These are phyloP conservation scores for Penicillium pulvis DNA, from an alignment of 495 filamentous ascomycete genomes.

Conservation along the genomic window DNA sequence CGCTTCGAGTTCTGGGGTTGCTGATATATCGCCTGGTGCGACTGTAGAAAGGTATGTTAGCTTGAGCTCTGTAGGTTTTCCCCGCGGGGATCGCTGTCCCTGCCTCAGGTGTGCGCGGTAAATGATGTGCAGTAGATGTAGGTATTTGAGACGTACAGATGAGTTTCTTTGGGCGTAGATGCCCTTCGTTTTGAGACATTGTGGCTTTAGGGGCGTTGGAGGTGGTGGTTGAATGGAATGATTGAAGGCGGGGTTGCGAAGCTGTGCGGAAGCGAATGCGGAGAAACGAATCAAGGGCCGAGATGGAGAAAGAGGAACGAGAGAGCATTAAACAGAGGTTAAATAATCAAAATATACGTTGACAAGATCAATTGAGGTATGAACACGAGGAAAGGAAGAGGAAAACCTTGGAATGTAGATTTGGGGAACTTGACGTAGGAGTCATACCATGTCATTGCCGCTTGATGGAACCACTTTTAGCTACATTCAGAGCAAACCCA, in stretches of 20 bases:
- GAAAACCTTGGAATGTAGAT: not conserved
- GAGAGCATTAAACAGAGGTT: conserved; percentile 2
- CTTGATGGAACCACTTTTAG: too few species aligned
- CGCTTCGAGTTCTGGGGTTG: conserved; percentile 20
- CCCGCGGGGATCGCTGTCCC: conserved; percentile 4
- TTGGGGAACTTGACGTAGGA: not conserved
- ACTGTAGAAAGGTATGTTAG: conserved; percentile 32
- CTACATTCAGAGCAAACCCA: too few species aligned
- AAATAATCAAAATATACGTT: not conserved
- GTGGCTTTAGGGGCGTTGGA: conserved; percentile 2
- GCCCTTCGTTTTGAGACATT: conserved; percentile 22
- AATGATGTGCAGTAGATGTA: not conserved
- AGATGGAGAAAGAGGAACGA: not conserved
- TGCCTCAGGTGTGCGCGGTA: not conserved
- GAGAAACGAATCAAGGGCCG: conserved; percentile 25
- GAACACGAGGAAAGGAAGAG: not conserved
- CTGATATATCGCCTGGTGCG: conserved; percentile 46
- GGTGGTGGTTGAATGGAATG: conserved; percentile 15
- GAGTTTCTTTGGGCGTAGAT: conserved; percentile 44
- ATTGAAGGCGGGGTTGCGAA: conserved; percentile 23
- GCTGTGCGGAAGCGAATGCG: conserved; percentile 14
- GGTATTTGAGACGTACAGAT: conserved; percentile 36
- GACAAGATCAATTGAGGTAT: not conserved
- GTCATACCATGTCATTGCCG: too few species aligned
- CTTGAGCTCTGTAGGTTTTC: conserved; percentile 7